Percentiles rank a stretch among this genome's conserved stretches.
These are phyloP conservation scores for Saussurea involucrata DNA, from an alignment of 129 eudicot species.

Conservation along the genomic window DNA sequence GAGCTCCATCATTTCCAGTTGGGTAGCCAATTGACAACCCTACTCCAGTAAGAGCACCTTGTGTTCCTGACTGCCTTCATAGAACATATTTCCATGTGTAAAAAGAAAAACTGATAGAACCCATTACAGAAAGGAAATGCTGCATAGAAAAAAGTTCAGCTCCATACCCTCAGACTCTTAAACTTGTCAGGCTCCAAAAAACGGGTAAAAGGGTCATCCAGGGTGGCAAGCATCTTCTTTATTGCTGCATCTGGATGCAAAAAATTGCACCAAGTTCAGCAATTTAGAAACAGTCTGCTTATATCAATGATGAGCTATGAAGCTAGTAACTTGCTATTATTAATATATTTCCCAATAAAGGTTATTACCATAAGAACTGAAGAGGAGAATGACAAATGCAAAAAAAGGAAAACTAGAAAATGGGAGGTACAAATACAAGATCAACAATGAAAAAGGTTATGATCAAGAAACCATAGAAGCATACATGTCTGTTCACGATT, in stretches of 20 bases:
- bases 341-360: background rate
- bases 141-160: constrained; percentile 14
- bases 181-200: constrained; percentile 92
- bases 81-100: constrained; percentile 35
- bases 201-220: constrained; percentile 97
- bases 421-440: background rate
- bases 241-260: constrained; percentile 70
- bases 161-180: constrained; percentile 86
- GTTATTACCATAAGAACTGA: background rate
- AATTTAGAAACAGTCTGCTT: background rate
- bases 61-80: constrained; percentile 99
- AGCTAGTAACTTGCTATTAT: background rate
- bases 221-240: constrained; percentile 86
- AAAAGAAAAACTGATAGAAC: constrained; percentile 1
- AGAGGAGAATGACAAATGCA: background rate
- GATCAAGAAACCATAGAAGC: constrained; percentile 2
- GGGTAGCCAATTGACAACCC: constrained; percentile 97
- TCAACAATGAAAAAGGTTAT: background rate
- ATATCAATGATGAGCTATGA: background rate
- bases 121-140: background rate
- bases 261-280: background rate
- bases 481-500: constrained; percentile 91
- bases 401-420: background rate
- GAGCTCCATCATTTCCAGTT: constrained; percentile 50
- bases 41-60: constrained; percentile 84